Conservation (phyloP, 2,329 filamentous ascomycete genomes). For the Penicillium sp. region DNA sequence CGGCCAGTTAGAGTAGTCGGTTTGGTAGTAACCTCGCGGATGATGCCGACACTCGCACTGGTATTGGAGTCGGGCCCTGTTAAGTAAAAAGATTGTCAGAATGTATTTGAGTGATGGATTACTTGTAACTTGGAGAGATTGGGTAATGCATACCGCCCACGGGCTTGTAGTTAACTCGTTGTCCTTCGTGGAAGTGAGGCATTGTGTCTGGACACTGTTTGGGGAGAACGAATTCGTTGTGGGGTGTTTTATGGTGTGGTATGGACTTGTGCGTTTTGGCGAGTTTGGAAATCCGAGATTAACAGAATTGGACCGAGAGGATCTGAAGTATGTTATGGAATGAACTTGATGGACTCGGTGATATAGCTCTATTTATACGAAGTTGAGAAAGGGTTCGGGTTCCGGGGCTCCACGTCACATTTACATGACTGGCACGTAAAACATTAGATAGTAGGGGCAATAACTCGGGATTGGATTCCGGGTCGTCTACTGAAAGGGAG, state of each 20-base stretch:
- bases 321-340: background rate
- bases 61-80: slow-evolving; percentile 43
- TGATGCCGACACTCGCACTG: slow-evolving; percentile 37
- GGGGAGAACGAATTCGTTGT: background rate
- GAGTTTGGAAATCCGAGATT: background rate
- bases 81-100: background rate
- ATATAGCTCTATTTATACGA: background rate
- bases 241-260: background rate
- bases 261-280: background rate
- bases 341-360: background rate
- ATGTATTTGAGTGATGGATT: background rate
- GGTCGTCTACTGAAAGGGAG: background rate
- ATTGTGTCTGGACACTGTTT: slow-evolving; percentile 8
- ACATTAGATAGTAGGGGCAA: background rate
- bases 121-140: background rate
- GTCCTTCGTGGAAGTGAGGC: slow-evolving; percentile 34
- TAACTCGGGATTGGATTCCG: slow-evolving; percentile 13
- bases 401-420: slow-evolving; percentile 12
- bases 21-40: slow-evolving; percentile 38
- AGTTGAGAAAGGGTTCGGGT: background rate
- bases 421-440: slow-evolving; percentile 5
- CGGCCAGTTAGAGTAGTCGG: slow-evolving; percentile 34
- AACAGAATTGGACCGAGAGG: background rate
- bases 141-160: slow-evolving; percentile 37
- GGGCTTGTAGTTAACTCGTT: slow-evolving; percentile 44